Evolutionary conservation across 1,284 basidiomycete genomes (phyloP), one percentile per base, ranked within the genome.

Genomic region (Ganoderma boninense): DNA sequence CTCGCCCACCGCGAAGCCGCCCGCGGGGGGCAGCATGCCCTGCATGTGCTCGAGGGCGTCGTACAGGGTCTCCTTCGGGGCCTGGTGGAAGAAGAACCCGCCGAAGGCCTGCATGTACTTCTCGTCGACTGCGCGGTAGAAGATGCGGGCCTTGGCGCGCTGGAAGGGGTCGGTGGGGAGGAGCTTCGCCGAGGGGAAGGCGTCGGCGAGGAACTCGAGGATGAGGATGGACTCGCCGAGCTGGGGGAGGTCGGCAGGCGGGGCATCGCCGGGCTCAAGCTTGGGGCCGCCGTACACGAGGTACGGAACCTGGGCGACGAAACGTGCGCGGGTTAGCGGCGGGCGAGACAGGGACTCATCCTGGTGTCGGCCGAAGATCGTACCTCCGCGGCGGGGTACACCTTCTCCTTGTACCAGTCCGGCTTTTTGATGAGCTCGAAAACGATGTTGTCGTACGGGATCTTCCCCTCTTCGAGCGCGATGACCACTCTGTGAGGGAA

Each of bases 151-250:
- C 65, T 84, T 82, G 7, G 90, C 90, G n/a, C 88, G 86, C 5
- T 78, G 75, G 32, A 89, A 82, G 0, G 89, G 87, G 75, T 90
- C 85, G 4, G 82, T 77, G 0, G 89, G 89, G 13, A 90, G 83
- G 20, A 90, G 81, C 2, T 74, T 73, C 0, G 83, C 80, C 14
- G 82, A 74, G 0, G 86, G 88, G 77, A 80, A 86, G 63, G 88
- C 76, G 73, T 91, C 89, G 6, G 87, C 87, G 68, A 91, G 75
- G 80, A 92, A 90, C 76, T 92, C 89, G 66, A 92, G 80, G 65
- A 91, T 83, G 43, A 91, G 83, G 56, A 87, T 83, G 1, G 89
- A 91, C 76, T 92, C 90, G 43, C 16, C 77, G 65, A 92, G 78
- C 78, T 90, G 90, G 65, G 79, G 72, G 0, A 88, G 88, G 40